Percentiles rank a stretch among this genome's conserved stretches.
phyloP scores from a whole-genome alignment of 208 protist species.

The Acanthamoeba sp. region DNA sequence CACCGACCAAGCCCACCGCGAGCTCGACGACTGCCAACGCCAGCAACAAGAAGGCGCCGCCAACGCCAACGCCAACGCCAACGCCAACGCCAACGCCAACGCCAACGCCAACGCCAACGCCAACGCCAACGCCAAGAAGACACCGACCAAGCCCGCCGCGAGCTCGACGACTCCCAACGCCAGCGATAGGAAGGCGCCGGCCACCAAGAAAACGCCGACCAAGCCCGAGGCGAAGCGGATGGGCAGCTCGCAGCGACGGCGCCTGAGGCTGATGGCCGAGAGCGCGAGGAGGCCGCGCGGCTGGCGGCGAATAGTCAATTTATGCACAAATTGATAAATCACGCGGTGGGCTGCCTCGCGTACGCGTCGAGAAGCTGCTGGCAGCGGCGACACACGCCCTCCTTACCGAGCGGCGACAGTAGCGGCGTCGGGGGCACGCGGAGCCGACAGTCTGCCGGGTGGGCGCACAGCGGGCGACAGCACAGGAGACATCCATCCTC shows the following conservation, averaged over 20 bases:
- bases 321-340: no score
- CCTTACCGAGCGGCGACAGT: neutral
- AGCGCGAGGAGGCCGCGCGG: no score
- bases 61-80: no score
- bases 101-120: neutral
- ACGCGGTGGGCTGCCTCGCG: no score
- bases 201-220: neutral
- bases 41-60: neutral
- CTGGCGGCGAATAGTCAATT: no score
- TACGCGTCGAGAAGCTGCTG: no score
- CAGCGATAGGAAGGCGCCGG: no score
- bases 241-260: neutral
- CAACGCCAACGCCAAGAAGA: no score
- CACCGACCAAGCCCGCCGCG: no score
- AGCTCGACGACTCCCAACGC: no score
- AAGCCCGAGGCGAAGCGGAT: constrained; percentile 9
- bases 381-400: neutral
- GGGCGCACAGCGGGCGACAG: neutral
- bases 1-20: neutral
- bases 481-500: neutral
- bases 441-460: neutral
- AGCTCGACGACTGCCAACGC: neutral
- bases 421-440: neutral
- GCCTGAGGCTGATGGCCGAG: no score
- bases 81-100: no score